Percentiles rank a stretch among this genome's conserved stretches.
Evolutionary conservation across 805 yeast genomes (phyloP).

Genomic region (Spathaspora gorwiae): DNA sequence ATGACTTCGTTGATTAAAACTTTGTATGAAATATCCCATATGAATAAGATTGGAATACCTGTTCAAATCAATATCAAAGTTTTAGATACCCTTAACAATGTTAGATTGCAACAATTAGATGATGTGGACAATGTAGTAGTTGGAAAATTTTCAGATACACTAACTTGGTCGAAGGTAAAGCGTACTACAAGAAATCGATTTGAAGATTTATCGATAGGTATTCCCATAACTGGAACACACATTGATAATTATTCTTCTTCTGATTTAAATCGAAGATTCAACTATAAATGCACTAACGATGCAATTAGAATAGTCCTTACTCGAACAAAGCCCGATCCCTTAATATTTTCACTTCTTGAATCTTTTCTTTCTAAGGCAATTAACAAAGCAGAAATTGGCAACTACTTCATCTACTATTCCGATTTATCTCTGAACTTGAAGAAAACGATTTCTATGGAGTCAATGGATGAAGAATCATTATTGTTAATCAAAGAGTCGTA

Average conservation of each 20-base stretch:
- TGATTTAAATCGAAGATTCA: neutral
- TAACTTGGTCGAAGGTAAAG: too few relatives aligned
- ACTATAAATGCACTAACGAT: neutral
- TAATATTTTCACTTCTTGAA: neutral
- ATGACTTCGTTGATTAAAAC: neutral
- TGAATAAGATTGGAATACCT: neutral
- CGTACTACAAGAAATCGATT: too few relatives aligned
- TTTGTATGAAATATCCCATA: neutral
- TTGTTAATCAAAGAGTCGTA: neutral
- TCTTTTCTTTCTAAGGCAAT: neutral
- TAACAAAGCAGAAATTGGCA: neutral
- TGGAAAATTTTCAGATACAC: too few relatives aligned
- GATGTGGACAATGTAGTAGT: too few relatives aligned
- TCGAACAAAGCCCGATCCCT: neutral
- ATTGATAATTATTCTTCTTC: too few relatives aligned
- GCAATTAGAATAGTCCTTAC: neutral
- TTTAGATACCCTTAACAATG: neutral
- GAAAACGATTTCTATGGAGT: neutral
- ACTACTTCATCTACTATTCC: neutral
- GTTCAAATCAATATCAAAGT: neutral
- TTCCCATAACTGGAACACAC: too few relatives aligned
- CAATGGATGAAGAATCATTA: neutral
- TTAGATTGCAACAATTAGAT: neutral
- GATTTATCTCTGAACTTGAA: neutral
- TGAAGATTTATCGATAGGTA: too few relatives aligned